Evolutionary conservation across 768 basidiomycete genomes (phyloP), one percentile per base, ranked within the genome.

Genomic region (Boletus vinaceobasis): DNA sequence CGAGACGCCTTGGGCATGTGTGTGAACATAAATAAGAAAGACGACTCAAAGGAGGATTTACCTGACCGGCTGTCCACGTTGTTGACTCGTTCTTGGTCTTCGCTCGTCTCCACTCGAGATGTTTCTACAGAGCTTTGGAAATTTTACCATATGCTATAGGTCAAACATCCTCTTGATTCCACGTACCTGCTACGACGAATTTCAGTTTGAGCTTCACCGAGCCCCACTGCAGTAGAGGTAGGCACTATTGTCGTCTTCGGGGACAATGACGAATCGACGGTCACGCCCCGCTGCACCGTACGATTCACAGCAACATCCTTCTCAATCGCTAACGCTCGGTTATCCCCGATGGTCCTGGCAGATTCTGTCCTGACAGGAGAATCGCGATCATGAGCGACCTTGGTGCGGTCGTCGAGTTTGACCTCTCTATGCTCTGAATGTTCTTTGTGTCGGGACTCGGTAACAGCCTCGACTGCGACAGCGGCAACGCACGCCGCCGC

Each of bases 401-500:
- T 13, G 35, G 27, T 29, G 9, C 19, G 38, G 5, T 49, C 47
- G 5, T 53, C 54, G 7, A 4, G 23, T 48, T 51, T 46, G 17
- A 33, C 53, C 13, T 29, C 23, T 5, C 17, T 17, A 9, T n/a
- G 55, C 27, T 56, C 31, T 1, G 40, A 26, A 31, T 5, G 48
- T 29, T 53, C 38, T 46, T 65, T 43, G 15, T 43, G 46, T 33
- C 36, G 52, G 5, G 35, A 39, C 14, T 57, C 59, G 5, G 59
- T 2, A 17, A 35, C 44, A 17, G 57, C 57, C 42, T 62, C 65
- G 2, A 46, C 39, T 0, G 55, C 59, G 23, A 43, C 36, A 6
- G 65, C 55, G 2, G 57, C 57, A 21, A 65, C n/a, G 5, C 37
- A 47, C 0, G 55, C 64, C 10, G 51, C 7, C 4, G 57, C 57